Base-by-base conservation (phyloP, 2,329 filamentous ascomycete genomes). In the Alternaria panax region DNA sequence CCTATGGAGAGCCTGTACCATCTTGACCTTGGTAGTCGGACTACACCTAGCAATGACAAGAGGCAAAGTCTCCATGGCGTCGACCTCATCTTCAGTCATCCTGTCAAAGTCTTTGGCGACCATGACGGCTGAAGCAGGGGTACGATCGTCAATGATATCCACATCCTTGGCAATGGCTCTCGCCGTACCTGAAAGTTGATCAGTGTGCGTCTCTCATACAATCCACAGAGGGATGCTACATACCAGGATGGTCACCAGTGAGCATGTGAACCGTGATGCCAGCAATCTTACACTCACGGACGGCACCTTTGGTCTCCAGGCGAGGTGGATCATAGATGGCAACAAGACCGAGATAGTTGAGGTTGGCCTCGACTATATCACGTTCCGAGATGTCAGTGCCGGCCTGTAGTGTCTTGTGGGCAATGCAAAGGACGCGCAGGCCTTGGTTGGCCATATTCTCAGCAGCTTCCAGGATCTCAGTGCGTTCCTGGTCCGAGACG, bases 241-340 rank as follows among this genome's bases (percentile, higher is more conserved):
- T 43, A 43, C 78, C 80, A 27, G 78, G 75, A 59, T 82, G 80
- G 38, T 83, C 81, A 42, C 81, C 81, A 38, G 81, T 83, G 27
- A 83, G 74, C 81, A 83, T 83, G 63, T 83, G 81, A 1, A 83
- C 80, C 0, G 78, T 80, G 45, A 83, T 82, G n/a, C 81, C 81
- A 41, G 81, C 80, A 40, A 76, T 70, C 57, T 81, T 80, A 34
- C 80, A 82, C 55, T 80, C 75, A 25, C 74, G 74, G 47, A 83
- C 81, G 16, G 81, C 80, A 34, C 74, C 85, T 22, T 89, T 90
- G 0, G 92, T 93, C 79, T 96, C 92, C 2, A 88, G 86, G 2
- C 92, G 91, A 55, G 92, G 92, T 4, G 92, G 92, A 67, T 96
- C 92, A 73, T 95, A 94, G 63, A 96, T 90, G 56, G 92, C 92